Evolutionary conservation across 2,329 filamentous ascomycete genomes (phyloP), one percentile per base, ranked within the genome.

Genomic region (Fusarium incarnatum): DNA sequence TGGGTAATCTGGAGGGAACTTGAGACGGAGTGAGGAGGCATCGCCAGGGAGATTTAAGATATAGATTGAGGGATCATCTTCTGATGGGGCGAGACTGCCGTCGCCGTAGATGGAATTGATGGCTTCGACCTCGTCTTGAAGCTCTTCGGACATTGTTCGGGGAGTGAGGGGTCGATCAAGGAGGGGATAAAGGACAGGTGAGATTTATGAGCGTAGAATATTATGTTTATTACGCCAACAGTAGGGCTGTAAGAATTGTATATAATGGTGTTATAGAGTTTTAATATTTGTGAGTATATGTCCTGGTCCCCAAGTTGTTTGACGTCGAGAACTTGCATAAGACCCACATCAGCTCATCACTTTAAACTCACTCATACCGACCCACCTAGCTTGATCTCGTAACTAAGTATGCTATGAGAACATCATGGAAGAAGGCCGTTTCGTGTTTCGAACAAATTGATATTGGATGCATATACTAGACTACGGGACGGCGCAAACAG

Each of bases 51-150:
- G 86, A 53, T 85, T 86, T 52, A 98, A 85, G 56, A 91, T 80
- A 80, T 90, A 89, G 71, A 86, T 72, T 4, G 64, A 47, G 13
- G 47, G 28, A 45, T 73, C 63, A 20, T 80, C 75, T 23, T 81
- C 78, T 62, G 81, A 75, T 45, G 83, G 76, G 54, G 79, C 61
- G 60, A 94, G 83, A 13, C 91, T 91, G n/a, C 83, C 84, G 49
- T 89, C 85, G 69, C 89, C 91, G 80, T 94, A 96, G 70, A 96
- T 96, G 57, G 93, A 92, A 80, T 95, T 96, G 76, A 96, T 91
- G 67, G 91, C 93, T 76, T 91, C 91, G 30, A 94, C 82, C 78
- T 96, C 93, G 80, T 96, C 92, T 50, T 81, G 79, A 27, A 95
- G 85, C 70, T 88, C 86, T 68, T 88, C 85, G 11, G 86, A 87